These are phyloP conservation scores for Xerocomus spinulosus DNA, from an alignment of 768 basidiomycete species.

Conservation along the genomic window DNA sequence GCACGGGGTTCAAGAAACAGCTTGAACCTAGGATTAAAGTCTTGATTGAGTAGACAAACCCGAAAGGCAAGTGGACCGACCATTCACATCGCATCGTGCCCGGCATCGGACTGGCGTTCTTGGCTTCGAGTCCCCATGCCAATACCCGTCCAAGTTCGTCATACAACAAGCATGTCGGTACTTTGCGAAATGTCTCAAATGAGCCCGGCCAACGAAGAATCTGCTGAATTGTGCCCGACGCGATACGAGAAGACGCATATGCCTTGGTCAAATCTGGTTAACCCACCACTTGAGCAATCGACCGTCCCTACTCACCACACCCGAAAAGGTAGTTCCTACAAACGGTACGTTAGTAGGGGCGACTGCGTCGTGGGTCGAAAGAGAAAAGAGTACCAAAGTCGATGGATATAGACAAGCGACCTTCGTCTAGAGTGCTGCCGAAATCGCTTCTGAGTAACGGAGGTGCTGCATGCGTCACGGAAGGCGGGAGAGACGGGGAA, in stretches of 20 bases:
- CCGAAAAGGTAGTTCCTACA: slow-evolving; percentile 81
- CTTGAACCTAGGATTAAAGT: slow-evolving; percentile 60
- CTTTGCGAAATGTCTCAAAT: slow-evolving; percentile 82
- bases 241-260: slow-evolving; percentile 81
- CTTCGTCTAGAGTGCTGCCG: slow-evolving; percentile 46
- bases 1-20: slow-evolving; percentile 80
- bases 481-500: slow-evolving; percentile 19
- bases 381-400: slow-evolving; percentile 62
- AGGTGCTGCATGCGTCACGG: not conserved
- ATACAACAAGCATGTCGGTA: slow-evolving; percentile 81
- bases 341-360: not conserved
- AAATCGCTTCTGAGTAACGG: slow-evolving; percentile 16
- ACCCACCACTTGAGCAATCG: not conserved
- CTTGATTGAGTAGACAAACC: not conserved
- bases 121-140: slow-evolving; percentile 86
- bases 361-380: not conserved
- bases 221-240: slow-evolving; percentile 75
- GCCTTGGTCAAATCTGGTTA: slow-evolving; percentile 43
- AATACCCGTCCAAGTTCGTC: slow-evolving; percentile 67
- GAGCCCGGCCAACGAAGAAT: slow-evolving; percentile 85
- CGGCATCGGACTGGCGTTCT: slow-evolving; percentile 65
- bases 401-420: slow-evolving; percentile 78
- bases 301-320: slow-evolving; percentile 54
- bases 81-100: slow-evolving; percentile 60
- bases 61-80: slow-evolving; percentile 23